Conservation (phyloP, 1,284 basidiomycete species). For the Ceratobasidium sp. region DNA sequence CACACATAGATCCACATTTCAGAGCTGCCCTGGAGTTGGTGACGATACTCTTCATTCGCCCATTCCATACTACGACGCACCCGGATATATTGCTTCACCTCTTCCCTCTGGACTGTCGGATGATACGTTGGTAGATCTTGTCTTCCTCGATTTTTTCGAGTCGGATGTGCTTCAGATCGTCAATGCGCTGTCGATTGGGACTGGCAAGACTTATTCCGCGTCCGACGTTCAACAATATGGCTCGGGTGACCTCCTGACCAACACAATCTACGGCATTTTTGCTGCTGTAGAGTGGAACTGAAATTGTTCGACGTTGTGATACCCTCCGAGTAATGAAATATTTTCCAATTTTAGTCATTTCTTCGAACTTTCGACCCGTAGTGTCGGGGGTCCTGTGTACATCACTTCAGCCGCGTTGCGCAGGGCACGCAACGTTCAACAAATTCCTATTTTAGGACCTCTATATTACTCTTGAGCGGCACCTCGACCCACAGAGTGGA, state of each 20-base stretch:
- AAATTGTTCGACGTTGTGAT: no score
- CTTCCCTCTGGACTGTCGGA: slow-evolving; percentile 58
- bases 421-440: background rate
- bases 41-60: slow-evolving; percentile 69
- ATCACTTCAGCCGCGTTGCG: background rate
- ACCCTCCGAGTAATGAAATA: no score
- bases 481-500: background rate
- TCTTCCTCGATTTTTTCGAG: slow-evolving; percentile 72
- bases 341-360: background rate
- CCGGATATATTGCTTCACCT: slow-evolving; percentile 57
- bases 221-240: slow-evolving; percentile 62
- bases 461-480: background rate
- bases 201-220: slow-evolving; percentile 55
- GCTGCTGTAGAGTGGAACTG: slow-evolving; percentile 23
- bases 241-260: slow-evolving; percentile 39
- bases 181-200: slow-evolving; percentile 60
- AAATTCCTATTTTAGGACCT: background rate
- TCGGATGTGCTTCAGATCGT: slow-evolving; percentile 59
- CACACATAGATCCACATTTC: background rate
- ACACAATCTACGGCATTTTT: slow-evolving; percentile 29
- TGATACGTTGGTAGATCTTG: slow-evolving; percentile 65
- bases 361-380: background rate
- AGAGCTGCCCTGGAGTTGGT: slow-evolving; percentile 72
- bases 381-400: background rate
- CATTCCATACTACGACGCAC: slow-evolving; percentile 58